phyloP scores from a whole-genome alignment of 192 early-diverging fungal genomes.

The Podila epicladia region DNA sequence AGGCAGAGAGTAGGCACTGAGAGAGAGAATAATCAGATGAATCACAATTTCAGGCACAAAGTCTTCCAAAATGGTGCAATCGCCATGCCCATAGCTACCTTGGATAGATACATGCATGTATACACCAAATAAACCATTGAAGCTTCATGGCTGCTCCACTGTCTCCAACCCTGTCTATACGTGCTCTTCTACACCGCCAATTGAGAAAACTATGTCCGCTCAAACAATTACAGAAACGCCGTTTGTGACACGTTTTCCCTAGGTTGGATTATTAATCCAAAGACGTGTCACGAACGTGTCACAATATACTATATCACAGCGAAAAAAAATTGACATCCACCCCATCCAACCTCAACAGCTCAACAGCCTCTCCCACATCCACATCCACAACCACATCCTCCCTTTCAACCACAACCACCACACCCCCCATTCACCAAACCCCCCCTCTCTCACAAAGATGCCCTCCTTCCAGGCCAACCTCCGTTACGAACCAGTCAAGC shows the following conservation, averaged over 20 bases:
- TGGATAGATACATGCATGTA: no score
- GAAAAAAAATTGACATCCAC: background rate
- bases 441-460: background rate
- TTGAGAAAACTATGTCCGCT: no score
- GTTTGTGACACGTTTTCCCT: conserved; percentile 15
- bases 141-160: no score
- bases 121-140: no score
- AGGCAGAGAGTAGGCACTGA: no score
- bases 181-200: no score
- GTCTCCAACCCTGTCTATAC: no score
- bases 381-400: background rate
- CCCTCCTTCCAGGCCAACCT: background rate
- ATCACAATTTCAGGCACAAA: no score
- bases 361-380: background rate
- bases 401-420: background rate
- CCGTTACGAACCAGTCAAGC: conserved; percentile 4
- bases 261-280: conserved; percentile 13
- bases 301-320: conserved; percentile 23
- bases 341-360: background rate
- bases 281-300: conserved; percentile 23
- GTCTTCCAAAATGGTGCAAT: no score
- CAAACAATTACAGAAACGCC: background rate
- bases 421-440: background rate
- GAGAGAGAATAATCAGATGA: no score
- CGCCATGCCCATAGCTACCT: no score